These are phyloP conservation scores for Ehretia macrophylla DNA, from an alignment of 257 asterid genomes.

Conservation along the genomic window DNA sequence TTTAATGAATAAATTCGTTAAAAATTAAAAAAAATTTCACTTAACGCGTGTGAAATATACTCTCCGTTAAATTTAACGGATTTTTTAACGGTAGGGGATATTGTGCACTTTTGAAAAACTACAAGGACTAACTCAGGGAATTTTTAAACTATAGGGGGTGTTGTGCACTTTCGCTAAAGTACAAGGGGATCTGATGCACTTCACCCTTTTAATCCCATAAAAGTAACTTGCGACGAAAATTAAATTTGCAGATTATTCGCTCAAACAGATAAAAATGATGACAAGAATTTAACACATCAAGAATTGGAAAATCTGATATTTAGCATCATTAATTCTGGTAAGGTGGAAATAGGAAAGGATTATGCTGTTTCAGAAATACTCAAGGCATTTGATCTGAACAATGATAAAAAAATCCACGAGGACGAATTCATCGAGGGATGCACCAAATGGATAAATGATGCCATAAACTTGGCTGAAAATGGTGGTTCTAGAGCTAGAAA, in stretches of 20 bases:
- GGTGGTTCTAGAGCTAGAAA: conserved; percentile 11
- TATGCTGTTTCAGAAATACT: conserved; percentile 27
- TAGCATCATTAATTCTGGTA: conserved; percentile 31
- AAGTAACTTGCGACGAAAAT: too few species aligned
- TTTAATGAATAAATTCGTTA: too few species aligned
- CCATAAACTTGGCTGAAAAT: conserved; percentile 8
- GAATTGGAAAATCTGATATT: conserved; percentile 41
- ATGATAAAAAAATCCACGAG: conserved; percentile 35
- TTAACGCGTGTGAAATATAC: too few species aligned
- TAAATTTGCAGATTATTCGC: not conserved
- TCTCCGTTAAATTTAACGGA: too few species aligned
- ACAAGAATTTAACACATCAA: conserved; percentile 28
- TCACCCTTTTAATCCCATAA: too few species aligned
- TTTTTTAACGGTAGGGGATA: too few species aligned
- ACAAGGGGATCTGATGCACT: too few species aligned
- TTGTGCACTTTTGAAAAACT: too few species aligned
- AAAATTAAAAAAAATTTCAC: too few species aligned
- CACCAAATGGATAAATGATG: conserved; percentile 50
- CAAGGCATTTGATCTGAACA: conserved; percentile 37
- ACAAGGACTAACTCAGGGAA: too few species aligned
- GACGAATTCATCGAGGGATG: conserved; percentile 58
- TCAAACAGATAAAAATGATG: conserved; percentile 40
- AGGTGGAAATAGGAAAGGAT: conserved; percentile 25
- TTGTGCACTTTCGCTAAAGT: too few species aligned
- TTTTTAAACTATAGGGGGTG: too few species aligned